These are phyloP conservation scores for Phytophthora tentaculata DNA, from an alignment of 352 stramenopile species.

Conservation along the genomic window DNA sequence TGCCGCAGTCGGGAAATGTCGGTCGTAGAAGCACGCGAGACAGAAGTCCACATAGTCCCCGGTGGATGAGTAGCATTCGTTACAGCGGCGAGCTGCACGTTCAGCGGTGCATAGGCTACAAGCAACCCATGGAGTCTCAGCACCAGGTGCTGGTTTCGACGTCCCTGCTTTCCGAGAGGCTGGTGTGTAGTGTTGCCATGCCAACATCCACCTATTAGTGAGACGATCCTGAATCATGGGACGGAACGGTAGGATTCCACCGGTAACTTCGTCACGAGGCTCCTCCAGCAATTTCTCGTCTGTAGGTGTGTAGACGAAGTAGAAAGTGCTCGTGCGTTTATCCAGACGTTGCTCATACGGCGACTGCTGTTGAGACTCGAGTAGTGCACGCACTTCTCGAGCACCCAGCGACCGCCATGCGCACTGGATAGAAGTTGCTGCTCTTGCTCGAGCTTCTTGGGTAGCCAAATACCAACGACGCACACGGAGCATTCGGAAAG, in stretches of 20 bases:
- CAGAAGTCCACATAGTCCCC: constrained; percentile 83
- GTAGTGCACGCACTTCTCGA: constrained; percentile 39
- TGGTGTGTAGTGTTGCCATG: constrained; percentile 63
- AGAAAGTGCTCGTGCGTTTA: constrained; percentile 57
- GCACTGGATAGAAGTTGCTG: constrained; percentile 62
- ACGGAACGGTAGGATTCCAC: constrained; percentile 59
- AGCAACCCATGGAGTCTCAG: constrained; percentile 28
- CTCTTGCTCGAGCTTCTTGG: constrained; percentile 37
- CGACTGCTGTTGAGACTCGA: constrained; percentile 68
- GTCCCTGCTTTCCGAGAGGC: constrained; percentile 26
- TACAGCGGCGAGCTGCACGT: constrained; percentile 65
- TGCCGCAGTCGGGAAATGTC: constrained; percentile 40
- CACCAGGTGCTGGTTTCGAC: constrained; percentile 5
- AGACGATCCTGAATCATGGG: constrained; percentile 77
- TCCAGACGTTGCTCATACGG: constrained; percentile 77
- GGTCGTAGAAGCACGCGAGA: constrained; percentile 76
- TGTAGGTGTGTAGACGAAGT: constrained; percentile 72
- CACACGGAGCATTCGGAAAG: constrained; percentile 63
- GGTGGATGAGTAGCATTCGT: constrained; percentile 62
- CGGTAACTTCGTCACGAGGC: constrained; percentile 56
- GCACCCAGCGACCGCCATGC: constrained; percentile 53
- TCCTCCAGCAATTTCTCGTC: constrained; percentile 67
- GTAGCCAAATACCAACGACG: constrained; percentile 60
- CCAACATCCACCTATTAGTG: constrained; percentile 73
- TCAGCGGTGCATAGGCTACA: constrained; percentile 70